Evolutionary conservation across 176 grass and related monocot species (phyloP).

Genomic region (Panicum miliaceum): DNA sequence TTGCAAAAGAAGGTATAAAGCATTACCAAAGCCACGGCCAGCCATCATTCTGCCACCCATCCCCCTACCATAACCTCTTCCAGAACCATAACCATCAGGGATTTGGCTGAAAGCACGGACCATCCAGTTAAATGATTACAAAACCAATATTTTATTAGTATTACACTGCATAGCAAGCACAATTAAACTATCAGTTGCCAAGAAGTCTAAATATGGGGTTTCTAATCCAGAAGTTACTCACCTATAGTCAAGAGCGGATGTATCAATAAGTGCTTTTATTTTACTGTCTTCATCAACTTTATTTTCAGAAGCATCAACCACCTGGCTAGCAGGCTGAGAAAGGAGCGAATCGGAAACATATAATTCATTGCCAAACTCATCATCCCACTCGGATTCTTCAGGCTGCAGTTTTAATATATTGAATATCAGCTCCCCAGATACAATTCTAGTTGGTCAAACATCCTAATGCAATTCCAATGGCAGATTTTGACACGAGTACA

Average conservation of each 20-base stretch:
- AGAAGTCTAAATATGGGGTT: neutral
- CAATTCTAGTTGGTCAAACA: slow-evolving; percentile 29
- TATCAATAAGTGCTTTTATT: slow-evolving; percentile 90
- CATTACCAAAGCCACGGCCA: slow-evolving; percentile 91
- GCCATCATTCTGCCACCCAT: slow-evolving; percentile 82
- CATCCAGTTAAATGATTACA: slow-evolving; percentile 38
- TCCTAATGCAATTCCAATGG: slow-evolving; percentile 20
- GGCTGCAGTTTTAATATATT: slow-evolving; percentile 65
- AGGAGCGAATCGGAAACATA: slow-evolving; percentile 72
- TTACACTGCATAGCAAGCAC: neutral
- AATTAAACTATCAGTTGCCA: slow-evolving; percentile 28
- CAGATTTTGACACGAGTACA: neutral
- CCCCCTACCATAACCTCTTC: slow-evolving; percentile 88
- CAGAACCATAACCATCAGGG: slow-evolving; percentile 74
- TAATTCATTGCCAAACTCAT: slow-evolving; percentile 93
- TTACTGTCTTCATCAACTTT: slow-evolving; percentile 96
- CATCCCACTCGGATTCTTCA: slow-evolving; percentile 99
- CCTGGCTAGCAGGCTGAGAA: slow-evolving; percentile 61
- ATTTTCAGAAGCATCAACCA: slow-evolving; percentile 64
- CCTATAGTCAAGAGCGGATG: slow-evolving; percentile 83
- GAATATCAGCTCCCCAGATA: slow-evolving; percentile 40
- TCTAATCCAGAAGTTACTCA: slow-evolving; percentile 48
- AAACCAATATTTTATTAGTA: slow-evolving; percentile 11
- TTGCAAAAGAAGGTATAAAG: slow-evolving; percentile 21
- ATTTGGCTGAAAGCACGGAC: slow-evolving; percentile 67